A percentile compares a stretch with the other conserved stretches of the same genome.
Conservation (phyloP, 768 basidiomycete species). For the Pilatotrama ljubarskyi region DNA sequence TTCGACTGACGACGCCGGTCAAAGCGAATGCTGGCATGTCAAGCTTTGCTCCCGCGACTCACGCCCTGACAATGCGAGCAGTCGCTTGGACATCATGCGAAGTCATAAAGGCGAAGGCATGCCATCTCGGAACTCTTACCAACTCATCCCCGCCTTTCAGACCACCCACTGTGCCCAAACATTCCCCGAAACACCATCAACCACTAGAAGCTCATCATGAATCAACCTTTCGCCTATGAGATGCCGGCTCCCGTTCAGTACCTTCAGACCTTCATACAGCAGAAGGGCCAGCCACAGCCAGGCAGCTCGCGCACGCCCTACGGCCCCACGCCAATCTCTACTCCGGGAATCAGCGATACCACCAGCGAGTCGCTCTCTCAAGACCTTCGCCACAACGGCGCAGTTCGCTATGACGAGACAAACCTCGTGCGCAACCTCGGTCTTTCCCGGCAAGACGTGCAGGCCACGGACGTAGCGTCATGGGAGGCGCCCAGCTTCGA, state of each 20-base stretch:
- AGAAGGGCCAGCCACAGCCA: background rate
- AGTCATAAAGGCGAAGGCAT: background rate
- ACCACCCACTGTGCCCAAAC: too few species aligned
- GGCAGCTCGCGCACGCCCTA: background rate
- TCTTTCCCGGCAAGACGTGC: background rate
- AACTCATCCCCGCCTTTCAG: background rate
- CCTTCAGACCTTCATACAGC: background rate
- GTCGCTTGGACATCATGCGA: background rate
- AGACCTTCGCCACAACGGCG: background rate
- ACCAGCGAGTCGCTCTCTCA: background rate
- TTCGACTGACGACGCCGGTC: background rate
- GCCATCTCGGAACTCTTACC: background rate
- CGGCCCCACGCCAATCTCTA: background rate
- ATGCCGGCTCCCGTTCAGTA: background rate
- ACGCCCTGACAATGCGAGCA: background rate
- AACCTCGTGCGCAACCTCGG: background rate
- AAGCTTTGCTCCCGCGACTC: background rate
- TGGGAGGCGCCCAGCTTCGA: constrained; percentile 3
- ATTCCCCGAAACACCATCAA: background rate
- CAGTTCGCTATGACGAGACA: background rate
- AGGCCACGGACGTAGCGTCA: background rate
- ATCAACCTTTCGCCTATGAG: background rate
- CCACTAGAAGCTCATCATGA: background rate
- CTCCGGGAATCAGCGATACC: constrained; percentile 1
- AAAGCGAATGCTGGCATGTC: background rate